Conservation (phyloP, 2,329 filamentous ascomycete genomes). For the Eurotiales sp. region DNA sequence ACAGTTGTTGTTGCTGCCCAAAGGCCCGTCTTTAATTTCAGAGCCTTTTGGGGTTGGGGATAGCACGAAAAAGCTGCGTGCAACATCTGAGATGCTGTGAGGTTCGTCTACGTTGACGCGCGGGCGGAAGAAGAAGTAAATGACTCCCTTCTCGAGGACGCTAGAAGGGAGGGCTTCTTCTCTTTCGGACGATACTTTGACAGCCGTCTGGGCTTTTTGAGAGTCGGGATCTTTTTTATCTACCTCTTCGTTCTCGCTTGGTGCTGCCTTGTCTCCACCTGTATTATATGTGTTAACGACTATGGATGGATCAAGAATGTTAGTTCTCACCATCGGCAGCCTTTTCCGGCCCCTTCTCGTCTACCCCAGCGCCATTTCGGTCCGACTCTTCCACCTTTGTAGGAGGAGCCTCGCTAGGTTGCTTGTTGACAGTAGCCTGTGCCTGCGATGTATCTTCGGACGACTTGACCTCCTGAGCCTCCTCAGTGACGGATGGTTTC, state of each 20-base stretch:
- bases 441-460: slow-evolving; percentile 21
- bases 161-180: slow-evolving; percentile 53
- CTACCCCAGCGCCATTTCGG: slow-evolving; percentile 2
- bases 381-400: slow-evolving; percentile 21
- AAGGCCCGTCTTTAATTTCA: slow-evolving; percentile 59
- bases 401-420: slow-evolving; percentile 12
- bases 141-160: slow-evolving; percentile 80
- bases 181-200: slow-evolving; percentile 50
- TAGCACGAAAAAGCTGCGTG: slow-evolving; percentile 75
- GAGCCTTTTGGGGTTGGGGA: slow-evolving; percentile 67
- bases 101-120: slow-evolving; percentile 71
- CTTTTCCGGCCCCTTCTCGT: slow-evolving; percentile 17
- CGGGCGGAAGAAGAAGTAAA: slow-evolving; percentile 86
- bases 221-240: slow-evolving; percentile 15
- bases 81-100: slow-evolving; percentile 65
- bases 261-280: slow-evolving; percentile 18
- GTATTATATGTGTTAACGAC: not conserved
- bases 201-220: slow-evolving; percentile 33
- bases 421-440: slow-evolving; percentile 13
- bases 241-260: not conserved
- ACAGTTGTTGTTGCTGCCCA: slow-evolving; percentile 57
- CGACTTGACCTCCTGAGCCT: slow-evolving; percentile 22
- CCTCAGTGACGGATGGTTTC: slow-evolving; percentile 16
- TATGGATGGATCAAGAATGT: not conserved
- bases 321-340: slow-evolving; percentile 10